Evolutionary conservation across 768 basidiomycete genomes (phyloP).

Genomic region (Pleurotus ostreatus): DNA sequence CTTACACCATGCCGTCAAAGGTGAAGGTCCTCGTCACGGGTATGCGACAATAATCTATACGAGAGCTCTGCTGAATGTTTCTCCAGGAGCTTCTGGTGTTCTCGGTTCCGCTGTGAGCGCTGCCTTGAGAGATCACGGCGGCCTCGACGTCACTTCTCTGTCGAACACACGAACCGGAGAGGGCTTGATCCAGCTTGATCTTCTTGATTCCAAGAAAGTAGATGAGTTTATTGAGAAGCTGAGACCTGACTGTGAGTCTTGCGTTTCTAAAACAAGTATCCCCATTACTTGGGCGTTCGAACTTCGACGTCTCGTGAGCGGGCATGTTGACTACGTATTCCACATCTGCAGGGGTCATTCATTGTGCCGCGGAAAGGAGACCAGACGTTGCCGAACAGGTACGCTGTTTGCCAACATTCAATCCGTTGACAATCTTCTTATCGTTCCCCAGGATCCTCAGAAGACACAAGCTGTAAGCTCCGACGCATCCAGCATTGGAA

Average conservation of each 20-base stretch:
- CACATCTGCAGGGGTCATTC: slow-evolving; percentile 66
- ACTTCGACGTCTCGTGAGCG: background rate
- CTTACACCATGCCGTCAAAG: slow-evolving; percentile 15
- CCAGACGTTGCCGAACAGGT: slow-evolving; percentile 94
- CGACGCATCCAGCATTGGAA: background rate
- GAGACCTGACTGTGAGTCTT: slow-evolving; percentile 65
- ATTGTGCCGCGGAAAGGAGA: slow-evolving; percentile 92
- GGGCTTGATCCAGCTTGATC: slow-evolving; percentile 57
- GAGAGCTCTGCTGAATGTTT: too few species aligned
- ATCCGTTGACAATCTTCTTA: background rate
- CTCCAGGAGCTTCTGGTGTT: slow-evolving; percentile 84
- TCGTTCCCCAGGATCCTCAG: slow-evolving; percentile 53
- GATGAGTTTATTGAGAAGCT: slow-evolving; percentile 49
- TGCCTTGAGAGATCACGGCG: slow-evolving; percentile 42
- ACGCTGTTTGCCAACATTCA: slow-evolving; percentile 12
- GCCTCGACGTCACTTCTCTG: slow-evolving; percentile 57
- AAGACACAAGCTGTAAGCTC: slow-evolving; percentile 54
- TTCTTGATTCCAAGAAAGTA: slow-evolving; percentile 55
- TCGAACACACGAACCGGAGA: slow-evolving; percentile 62
- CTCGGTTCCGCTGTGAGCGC: slow-evolving; percentile 76
- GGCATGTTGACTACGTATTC: background rate
- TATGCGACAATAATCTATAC: slow-evolving; percentile 15
- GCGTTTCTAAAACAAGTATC: slow-evolving; percentile 5
- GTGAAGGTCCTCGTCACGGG: slow-evolving; percentile 61
- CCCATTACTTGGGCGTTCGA: background rate